These are phyloP conservation scores for Hericium erinaceus DNA, from an alignment of 768 basidiomycete genomes.

Conservation along the genomic window DNA sequence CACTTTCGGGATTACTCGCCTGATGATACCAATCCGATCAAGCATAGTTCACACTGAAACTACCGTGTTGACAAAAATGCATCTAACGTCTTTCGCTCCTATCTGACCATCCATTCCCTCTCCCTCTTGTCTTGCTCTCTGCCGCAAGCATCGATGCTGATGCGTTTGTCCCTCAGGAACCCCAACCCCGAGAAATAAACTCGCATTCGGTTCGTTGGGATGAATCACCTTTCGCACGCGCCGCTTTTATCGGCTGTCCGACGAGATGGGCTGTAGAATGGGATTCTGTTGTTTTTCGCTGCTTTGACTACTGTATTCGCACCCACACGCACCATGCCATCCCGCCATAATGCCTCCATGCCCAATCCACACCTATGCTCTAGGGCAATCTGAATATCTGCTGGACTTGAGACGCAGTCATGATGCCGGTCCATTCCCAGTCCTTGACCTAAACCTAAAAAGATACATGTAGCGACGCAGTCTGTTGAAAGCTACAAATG, in stretches of 20 bases:
- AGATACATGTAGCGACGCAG: no score
- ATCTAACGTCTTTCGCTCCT: conserved; percentile 99
- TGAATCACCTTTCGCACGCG: no score
- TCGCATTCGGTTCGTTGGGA: no score
- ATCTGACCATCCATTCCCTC: conserved; percentile 56
- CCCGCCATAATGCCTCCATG: conserved; percentile 4
- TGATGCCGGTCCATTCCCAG: no score
- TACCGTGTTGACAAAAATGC: conserved; percentile 71
- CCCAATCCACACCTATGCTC: conserved; percentile 7
- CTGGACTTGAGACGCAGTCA: no score
- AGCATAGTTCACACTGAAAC: conserved; percentile 98
- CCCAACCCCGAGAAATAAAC: conserved; percentile 31
- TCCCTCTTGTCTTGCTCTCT: conserved; percentile 3
- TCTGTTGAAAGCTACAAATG: no score
- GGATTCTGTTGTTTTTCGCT: neutral
- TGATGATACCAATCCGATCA: conserved; percentile 53
- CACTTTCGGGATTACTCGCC: conserved; percentile 8
- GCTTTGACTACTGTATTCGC: conserved; percentile 7
- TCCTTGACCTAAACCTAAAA: no score
- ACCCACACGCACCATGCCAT: conserved; percentile 2
- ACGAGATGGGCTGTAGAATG: neutral
- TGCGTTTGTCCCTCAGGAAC: conserved; percentile 21
- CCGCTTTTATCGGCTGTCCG: neutral
- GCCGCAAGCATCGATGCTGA: neutral
- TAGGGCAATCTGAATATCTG: neutral